Base-by-base conservation (phyloP, 768 basidiomycete species). In the Podaxis pistillaris region DNA sequence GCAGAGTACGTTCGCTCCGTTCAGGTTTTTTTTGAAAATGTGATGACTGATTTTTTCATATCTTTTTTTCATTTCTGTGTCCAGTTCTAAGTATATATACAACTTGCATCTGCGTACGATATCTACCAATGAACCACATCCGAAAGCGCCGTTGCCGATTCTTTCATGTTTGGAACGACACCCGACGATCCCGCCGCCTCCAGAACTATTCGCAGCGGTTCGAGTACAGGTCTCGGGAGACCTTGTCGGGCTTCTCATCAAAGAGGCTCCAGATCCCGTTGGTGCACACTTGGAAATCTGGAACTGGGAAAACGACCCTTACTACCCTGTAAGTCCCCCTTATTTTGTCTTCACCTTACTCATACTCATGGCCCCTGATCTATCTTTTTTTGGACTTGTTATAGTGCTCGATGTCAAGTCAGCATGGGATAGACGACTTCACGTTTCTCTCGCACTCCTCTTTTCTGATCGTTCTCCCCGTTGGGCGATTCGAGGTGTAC, bases 21-120 rank as follows among this genome's bases (percentile, higher is more conserved):
- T 6, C 5, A 4, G 28, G 28, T 4, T 28, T 28, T 28, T 28
- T 28, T 28, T 28, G 28, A 28, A 28, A 28, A 28, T 33, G 8
- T 9, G 30, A 9, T 44, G n/a, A 4, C 58, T 46, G n/a, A 12
- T 28, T 50, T 17, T 59, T 36, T 53, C 7, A 15, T 17, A 15
- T 50, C 19, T 30, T 47, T 52, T 22, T 22, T 64, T 46, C 13
- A 28, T 62, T 64, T 30, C 19, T 22, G 63, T 49, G 13, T 51
- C 19, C 3, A 83, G 81, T 36, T 78, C 79, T 13, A 72, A 68
- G 47, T 75, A 74, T 55, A 71, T 79, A 11, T 83, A 84, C 63
- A 78, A 83, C 63, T 65, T 86, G 11, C 83, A 85, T 67, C 65
- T 85, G 7, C 78, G 81, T 1, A 79, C 84, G 1, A 74, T 86